Evolutionary conservation across 2,329 filamentous ascomycete species (phyloP), one percentile per base, ranked within the genome.

Genomic region (Pezicula neosporulosa): DNA sequence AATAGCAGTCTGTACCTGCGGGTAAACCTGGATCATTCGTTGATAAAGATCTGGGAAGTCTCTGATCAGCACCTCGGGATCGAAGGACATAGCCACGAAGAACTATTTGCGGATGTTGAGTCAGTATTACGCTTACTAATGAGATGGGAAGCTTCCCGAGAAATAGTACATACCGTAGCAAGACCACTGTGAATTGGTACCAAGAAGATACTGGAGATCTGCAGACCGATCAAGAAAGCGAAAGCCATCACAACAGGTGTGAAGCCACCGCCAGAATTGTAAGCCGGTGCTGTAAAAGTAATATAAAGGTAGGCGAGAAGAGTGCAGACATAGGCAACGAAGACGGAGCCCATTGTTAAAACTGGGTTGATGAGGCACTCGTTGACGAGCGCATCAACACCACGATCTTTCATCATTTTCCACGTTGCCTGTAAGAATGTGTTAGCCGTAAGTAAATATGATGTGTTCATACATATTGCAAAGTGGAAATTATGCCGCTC

Each of bases 251-350:
- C 79, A 8, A 95, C 84, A 0, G 86, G 77, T 0, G 90, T 94
- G 67, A 85, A 95, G 18, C 73, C 76, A 51, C 85, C 82, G 10
- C 77, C 69, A 16, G 62, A 58, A 70, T 95, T 95, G 77, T 95
- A 96, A 0, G 76, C 74, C 0, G 90, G 90, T n/a, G 86, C 71
- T 3, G 90, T 95, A 71, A 90, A 90, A 58, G 85, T 73, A 46
- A 97, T 77, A 68, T 95, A 97, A n/a, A 96, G 75, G 67, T 94
- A 97, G 0, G 90, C 83, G 15, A 96, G 75, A 41, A 97, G 74
- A 0, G 89, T 85, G 57, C 87, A 94, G 10, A 87, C 80, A 63
- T 94, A 96, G 1, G 82, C 91, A 42, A 97, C 86, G 62, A 95
- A 94, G 0, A 89, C 81, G 2, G 87, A 85, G 8, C 90, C 91